Conservation (phyloP, 208 protist genomes). For the Crithidia bombi region DNA sequence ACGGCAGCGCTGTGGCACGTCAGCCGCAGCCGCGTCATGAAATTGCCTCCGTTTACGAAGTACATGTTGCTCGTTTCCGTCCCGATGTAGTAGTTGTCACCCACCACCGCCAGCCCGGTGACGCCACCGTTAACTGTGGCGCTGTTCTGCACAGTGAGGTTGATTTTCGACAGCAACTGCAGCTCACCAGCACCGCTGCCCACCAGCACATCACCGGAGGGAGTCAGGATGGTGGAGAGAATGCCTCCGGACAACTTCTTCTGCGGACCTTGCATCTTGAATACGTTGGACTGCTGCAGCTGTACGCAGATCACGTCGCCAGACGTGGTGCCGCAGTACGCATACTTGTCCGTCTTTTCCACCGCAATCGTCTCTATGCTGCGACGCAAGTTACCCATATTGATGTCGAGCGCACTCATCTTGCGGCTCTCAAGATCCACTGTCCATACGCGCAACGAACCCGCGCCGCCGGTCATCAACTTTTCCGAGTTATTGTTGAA, state of each 20-base stretch:
- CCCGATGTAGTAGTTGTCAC: conserved; percentile 90
- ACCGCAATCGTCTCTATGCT: conserved; percentile 77
- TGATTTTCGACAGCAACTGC: conserved; percentile 86
- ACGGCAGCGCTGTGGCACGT: conserved; percentile 95
- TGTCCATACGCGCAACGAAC: conserved; percentile 91
- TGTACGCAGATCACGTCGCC: conserved; percentile 94
- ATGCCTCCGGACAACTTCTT: conserved; percentile 90
- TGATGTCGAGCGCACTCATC: conserved; percentile 89
- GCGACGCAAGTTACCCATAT: conserved; percentile 91
- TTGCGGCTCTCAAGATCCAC: conserved; percentile 90
- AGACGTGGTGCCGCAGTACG: conserved; percentile 92
- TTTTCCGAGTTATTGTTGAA: conserved; percentile 84
- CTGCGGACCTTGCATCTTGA: conserved; percentile 92
- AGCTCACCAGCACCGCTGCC: conserved; percentile 92
- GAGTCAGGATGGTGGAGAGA: conserved; percentile 69
- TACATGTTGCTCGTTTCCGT: conserved; percentile 92
- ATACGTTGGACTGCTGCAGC: conserved; percentile 81
- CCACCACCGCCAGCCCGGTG: conserved; percentile 81
- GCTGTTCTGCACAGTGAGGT: conserved; percentile 82
- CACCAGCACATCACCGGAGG: conserved; percentile 85
- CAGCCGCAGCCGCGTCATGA: conserved; percentile 87
- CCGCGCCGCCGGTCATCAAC: conserved; percentile 91
- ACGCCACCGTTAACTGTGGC: conserved; percentile 82
- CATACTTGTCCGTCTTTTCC: conserved; percentile 87
- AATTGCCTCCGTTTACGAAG: conserved; percentile 90